Conservation (phyloP, 768 basidiomycete species). For the Clathrus columnatus region DNA sequence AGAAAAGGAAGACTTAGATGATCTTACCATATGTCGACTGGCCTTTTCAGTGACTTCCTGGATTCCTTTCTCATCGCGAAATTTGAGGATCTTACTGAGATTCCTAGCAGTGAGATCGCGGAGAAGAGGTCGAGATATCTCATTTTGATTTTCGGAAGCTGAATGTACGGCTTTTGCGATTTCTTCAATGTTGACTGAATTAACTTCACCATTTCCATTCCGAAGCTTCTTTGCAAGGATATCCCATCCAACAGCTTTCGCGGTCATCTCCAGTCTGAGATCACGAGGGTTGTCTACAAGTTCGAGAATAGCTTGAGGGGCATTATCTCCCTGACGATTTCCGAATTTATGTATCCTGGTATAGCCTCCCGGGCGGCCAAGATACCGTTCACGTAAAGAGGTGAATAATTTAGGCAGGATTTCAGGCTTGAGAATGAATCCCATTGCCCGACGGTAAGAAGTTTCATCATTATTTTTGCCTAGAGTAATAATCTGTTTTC, state of each 20-base stretch:
- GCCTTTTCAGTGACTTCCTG: slow-evolving; percentile 47
- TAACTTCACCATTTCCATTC: slow-evolving; percentile 28
- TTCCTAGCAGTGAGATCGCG: slow-evolving; percentile 66
- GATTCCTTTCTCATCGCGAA: slow-evolving; percentile 39
- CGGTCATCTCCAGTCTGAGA: slow-evolving; percentile 80
- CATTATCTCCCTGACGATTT: slow-evolving; percentile 86
- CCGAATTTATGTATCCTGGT: slow-evolving; percentile 91
- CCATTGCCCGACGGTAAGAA: slow-evolving; percentile 62
- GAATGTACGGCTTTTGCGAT: not conserved
- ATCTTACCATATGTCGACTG: slow-evolving; percentile 49
- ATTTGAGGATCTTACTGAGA: slow-evolving; percentile 63
- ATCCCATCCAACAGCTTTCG: slow-evolving; percentile 83
- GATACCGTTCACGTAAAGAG: slow-evolving; percentile 73
- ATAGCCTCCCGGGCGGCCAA: slow-evolving; percentile 81
- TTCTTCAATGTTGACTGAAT: slow-evolving; percentile 3
- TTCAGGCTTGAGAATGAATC: slow-evolving; percentile 66
- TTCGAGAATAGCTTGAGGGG: slow-evolving; percentile 84
- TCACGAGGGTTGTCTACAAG: slow-evolving; percentile 93
- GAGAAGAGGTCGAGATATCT: slow-evolving; percentile 31
- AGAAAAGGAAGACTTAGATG: slow-evolving; percentile 22
- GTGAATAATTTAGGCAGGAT: slow-evolving; percentile 79
- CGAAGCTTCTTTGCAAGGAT: slow-evolving; percentile 49
- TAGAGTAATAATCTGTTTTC: slow-evolving; percentile 71
- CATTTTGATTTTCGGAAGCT: slow-evolving; percentile 10
- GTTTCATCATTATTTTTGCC: slow-evolving; percentile 77